Conservation (phyloP, 2,329 filamentous ascomycete species). For the Septoria petroselini region DNA sequence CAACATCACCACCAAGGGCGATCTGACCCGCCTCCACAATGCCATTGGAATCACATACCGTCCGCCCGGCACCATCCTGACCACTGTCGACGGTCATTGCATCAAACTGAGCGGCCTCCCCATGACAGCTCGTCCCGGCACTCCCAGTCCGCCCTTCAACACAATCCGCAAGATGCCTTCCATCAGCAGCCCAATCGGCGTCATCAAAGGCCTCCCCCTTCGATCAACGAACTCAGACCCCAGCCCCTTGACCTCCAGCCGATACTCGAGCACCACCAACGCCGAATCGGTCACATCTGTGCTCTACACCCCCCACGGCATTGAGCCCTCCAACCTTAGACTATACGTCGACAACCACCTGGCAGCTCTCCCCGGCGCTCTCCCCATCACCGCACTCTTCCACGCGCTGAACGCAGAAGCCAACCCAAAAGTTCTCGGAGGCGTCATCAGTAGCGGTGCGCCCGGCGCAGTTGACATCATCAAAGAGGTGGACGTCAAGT, state of each 20-base stretch:
- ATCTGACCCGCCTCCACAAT: constrained; percentile 61
- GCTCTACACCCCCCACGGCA: constrained; percentile 64
- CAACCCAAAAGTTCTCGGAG: constrained; percentile 62
- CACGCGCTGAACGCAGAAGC: constrained; percentile 61
- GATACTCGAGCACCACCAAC: too few relatives aligned
- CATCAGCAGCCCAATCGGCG: constrained; percentile 11
- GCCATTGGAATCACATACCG: constrained; percentile 71
- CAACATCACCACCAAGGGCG: constrained; percentile 60
- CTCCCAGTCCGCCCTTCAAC: constrained; percentile 1
- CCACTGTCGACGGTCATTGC: constrained; percentile 35
- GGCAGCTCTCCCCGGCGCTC: constrained; percentile 50
- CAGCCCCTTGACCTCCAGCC: constrained; percentile 3
- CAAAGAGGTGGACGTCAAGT: constrained; percentile 50
- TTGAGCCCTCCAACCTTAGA: constrained; percentile 53
- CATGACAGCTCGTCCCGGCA: constrained; percentile 32
- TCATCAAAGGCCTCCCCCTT: constrained; percentile 9
- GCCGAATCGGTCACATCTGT: constrained; percentile 53
- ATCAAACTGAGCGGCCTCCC: constrained; percentile 38
- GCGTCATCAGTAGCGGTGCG: constrained; percentile 56
- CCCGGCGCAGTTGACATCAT: constrained; percentile 59
- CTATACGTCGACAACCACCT: constrained; percentile 59
- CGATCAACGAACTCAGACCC: background rate
- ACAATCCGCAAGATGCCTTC: constrained; percentile 12
- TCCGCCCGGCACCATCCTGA: constrained; percentile 50
- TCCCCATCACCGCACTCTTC: constrained; percentile 62